These are phyloP conservation scores for Sanguinoderma infundibulare DNA, from an alignment of 1,284 basidiomycete species.

Conservation along the genomic window DNA sequence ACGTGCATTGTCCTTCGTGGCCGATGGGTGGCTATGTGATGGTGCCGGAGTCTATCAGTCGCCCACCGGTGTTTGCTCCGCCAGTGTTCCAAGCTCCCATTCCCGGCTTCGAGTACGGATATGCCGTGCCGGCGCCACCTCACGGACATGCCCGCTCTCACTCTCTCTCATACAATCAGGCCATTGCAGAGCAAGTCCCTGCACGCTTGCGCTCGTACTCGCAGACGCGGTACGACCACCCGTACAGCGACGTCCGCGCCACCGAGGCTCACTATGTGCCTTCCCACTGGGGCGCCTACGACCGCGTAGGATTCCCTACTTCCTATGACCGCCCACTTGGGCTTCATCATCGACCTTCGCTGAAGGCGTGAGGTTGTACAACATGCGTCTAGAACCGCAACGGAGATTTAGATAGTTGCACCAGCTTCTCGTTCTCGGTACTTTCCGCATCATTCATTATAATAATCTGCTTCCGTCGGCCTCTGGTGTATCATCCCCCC, in stretches of 20 bases:
- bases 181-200: slow-evolving; percentile 45
- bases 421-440: slow-evolving; percentile 19
- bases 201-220: slow-evolving; percentile 66
- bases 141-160: slow-evolving; percentile 56
- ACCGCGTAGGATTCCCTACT: slow-evolving; percentile 28
- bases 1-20: slow-evolving; percentile 31
- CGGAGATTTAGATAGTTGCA: slow-evolving; percentile 36
- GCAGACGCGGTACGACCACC: slow-evolving; percentile 57
- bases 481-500: slow-evolving; percentile 32
- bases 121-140: slow-evolving; percentile 33
- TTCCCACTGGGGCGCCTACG: slow-evolving; percentile 29
- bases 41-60: slow-evolving; percentile 26
- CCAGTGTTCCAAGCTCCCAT: slow-evolving; percentile 37
- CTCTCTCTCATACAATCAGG: slow-evolving; percentile 57
- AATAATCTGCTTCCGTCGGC: slow-evolving; percentile 32
- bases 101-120: slow-evolving; percentile 45
- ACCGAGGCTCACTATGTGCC: slow-evolving; percentile 44
- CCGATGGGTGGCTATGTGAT: slow-evolving; percentile 22
- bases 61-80: slow-evolving; percentile 25
- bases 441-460: slow-evolving; percentile 33
- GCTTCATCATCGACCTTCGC: slow-evolving; percentile 29
- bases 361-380: slow-evolving; percentile 34
- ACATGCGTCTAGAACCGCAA: slow-evolving; percentile 33
- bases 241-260: slow-evolving; percentile 49
- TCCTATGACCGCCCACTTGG: slow-evolving; percentile 35